phyloP scores from a whole-genome alignment of 495 filamentous ascomycete species.

The Mycothermus thermophilus region DNA sequence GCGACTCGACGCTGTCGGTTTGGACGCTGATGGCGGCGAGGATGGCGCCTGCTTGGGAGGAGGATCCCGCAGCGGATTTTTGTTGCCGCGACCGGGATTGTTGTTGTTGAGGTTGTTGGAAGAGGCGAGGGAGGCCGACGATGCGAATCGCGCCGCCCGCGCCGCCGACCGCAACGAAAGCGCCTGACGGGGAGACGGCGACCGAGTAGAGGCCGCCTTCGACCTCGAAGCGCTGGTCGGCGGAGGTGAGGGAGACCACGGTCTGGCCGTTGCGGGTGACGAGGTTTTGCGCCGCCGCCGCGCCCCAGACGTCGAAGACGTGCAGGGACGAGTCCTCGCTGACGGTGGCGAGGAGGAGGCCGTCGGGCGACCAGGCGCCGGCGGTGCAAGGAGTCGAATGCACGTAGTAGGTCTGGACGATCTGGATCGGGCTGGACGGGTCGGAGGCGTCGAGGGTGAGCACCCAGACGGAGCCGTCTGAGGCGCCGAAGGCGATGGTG shows the following conservation, averaged over 20 bases:
- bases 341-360: slow-evolving; percentile 78
- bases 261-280: slow-evolving; percentile 54
- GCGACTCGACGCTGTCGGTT: slow-evolving; percentile 57
- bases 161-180: slow-evolving; percentile 74
- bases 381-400: slow-evolving; percentile 81
- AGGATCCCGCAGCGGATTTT: slow-evolving; percentile 14
- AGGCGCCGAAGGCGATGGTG: slow-evolving; percentile 77
- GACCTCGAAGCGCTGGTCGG: slow-evolving; percentile 80
- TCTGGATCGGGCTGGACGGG: slow-evolving; percentile 44
- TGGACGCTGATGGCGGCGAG: slow-evolving; percentile 55
- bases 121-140: slow-evolving; percentile 66
- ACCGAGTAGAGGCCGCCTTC: slow-evolving; percentile 85
- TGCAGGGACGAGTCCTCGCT: slow-evolving; percentile 78
- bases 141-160: slow-evolving; percentile 72
- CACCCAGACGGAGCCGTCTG: slow-evolving; percentile 92
- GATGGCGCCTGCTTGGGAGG: slow-evolving; percentile 63
- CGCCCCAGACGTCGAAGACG: slow-evolving; percentile 85
- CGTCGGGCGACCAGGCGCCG: slow-evolving; percentile 80
- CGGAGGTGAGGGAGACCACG: slow-evolving; percentile 64
- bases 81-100: slow-evolving; percentile 8
- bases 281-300: slow-evolving; percentile 60
- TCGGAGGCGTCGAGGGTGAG: slow-evolving; percentile 64
- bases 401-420: slow-evolving; percentile 80
- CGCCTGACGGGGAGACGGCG: slow-evolving; percentile 61
- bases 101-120: slow-evolving; percentile 27